Percentiles rank a stretch among this genome's conserved stretches.
Evolutionary conservation across 2,329 filamentous ascomycete species (phyloP).

Genomic region (Graphilbum ipis-grandicollis): DNA sequence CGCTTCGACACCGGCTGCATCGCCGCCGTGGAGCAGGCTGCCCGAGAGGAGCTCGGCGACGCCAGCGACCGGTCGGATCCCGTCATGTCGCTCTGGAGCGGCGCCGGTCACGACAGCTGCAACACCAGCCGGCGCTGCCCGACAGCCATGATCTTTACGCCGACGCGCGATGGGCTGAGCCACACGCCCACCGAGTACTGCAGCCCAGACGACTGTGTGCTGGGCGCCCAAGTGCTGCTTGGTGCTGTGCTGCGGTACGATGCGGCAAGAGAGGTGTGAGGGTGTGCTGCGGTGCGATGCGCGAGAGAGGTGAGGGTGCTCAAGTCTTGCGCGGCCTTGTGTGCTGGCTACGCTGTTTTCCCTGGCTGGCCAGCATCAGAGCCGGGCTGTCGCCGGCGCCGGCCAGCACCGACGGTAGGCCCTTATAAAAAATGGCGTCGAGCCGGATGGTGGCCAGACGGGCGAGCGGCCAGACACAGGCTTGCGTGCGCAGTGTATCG

Average conservation of each 20-base stretch:
- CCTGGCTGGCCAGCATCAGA: slow-evolving; percentile 4
- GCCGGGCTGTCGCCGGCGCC: slow-evolving; percentile 10
- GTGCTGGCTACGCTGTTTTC: background rate
- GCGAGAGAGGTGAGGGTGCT: no score
- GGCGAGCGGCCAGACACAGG: slow-evolving; percentile 11
- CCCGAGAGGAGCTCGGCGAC: slow-evolving; percentile 12
- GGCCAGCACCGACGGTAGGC: slow-evolving; percentile 7
- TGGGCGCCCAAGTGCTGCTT: slow-evolving; percentile 14
- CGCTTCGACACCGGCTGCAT: slow-evolving; percentile 53
- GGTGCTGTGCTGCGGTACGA: slow-evolving; percentile 9
- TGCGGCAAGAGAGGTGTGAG: slow-evolving; percentile 11
- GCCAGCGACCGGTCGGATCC: background rate
- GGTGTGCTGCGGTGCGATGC: slow-evolving; percentile 7
- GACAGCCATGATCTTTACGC: slow-evolving; percentile 22
- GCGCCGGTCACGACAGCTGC: slow-evolving; percentile 22
- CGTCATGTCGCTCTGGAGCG: slow-evolving; percentile 16
- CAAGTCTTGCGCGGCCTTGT: no score
- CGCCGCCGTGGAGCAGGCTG: slow-evolving; percentile 43
- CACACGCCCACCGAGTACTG: slow-evolving; percentile 19
- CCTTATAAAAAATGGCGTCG: slow-evolving; percentile 12
- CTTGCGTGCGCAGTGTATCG: slow-evolving; percentile 11
- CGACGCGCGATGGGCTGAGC: slow-evolving; percentile 18
- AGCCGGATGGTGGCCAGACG: slow-evolving; percentile 12
- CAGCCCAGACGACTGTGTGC: slow-evolving; percentile 17
- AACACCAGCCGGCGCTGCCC: slow-evolving; percentile 17